Evolutionary conservation across 768 basidiomycete genomes (phyloP).

Genomic region (Lentinula boryana): DNA sequence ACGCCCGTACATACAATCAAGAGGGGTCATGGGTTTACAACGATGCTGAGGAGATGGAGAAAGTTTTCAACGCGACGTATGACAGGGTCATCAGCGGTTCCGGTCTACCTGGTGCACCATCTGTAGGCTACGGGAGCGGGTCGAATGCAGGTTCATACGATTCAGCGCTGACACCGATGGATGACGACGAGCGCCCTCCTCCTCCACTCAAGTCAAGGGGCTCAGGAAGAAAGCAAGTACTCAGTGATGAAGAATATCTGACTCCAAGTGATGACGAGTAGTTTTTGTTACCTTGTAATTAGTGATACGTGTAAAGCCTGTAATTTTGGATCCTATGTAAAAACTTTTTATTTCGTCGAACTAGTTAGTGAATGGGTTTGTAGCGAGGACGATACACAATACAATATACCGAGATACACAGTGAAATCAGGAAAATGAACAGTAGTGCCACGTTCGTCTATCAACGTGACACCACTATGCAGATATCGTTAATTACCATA

Average conservation of each 20-base stretch:
- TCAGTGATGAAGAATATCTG: constrained; percentile 55
- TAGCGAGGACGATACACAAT: neutral
- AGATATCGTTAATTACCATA: too few species aligned
- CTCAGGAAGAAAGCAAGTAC: constrained; percentile 61
- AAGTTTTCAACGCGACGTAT: constrained; percentile 72
- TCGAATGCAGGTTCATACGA: constrained; percentile 52
- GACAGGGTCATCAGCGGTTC: constrained; percentile 58
- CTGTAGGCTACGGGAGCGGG: constrained; percentile 20
- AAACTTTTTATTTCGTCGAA: neutral
- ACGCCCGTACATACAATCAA: constrained; percentile 90
- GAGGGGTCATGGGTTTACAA: constrained; percentile 94
- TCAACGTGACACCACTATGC: neutral
- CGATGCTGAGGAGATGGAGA: constrained; percentile 93
- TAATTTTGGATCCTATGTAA: neutral
- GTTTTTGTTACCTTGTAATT: neutral
- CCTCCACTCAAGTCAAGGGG: constrained; percentile 49
- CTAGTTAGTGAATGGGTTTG: neutral
- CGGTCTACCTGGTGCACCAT: constrained; percentile 69
- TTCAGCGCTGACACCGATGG: constrained; percentile 73
- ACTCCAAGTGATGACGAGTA: constrained; percentile 66
- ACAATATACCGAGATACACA: neutral
- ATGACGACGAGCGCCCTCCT: constrained; percentile 67
- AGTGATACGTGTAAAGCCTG: neutral
- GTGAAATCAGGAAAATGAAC: neutral
- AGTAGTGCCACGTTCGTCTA: neutral